Evolutionary conservation across 1,284 basidiomycete genomes (phyloP), one percentile per base, ranked within the genome.

Genomic region (Leccinum pseudoinsigne): DNA sequence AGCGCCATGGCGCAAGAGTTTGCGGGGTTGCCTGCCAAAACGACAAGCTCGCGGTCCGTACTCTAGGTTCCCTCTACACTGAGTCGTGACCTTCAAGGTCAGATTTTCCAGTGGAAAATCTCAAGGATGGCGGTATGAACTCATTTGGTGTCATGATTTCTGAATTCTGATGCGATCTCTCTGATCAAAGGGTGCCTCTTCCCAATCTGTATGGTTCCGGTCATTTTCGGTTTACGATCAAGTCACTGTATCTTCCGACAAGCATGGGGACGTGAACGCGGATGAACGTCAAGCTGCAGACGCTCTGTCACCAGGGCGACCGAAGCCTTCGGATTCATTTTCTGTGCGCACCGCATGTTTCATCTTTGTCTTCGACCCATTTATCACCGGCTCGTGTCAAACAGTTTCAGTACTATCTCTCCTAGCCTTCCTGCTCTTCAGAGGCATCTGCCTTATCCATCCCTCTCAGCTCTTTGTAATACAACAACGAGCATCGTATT

Each of bases 11-110:
- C 81, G 9, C 85, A 86, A 68, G 85, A 87, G 50, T 86, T 86
- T 71, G 80, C 84, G 5, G 85, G 87, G 2, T 74, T 84, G 3
- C 69, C 81, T 0, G 57, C 71, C 18, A 62, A 65, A 4, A 53
- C 80, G 92, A 90, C 83, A 91, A 87, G 74, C 81, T 93, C 55
- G 82, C 86, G 58, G 91, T 91, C 70, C 66, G 80, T 26, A 23
- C 50, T 21, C 45, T 6, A 12, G 0, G 8, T 60, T 62, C 59
- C n/a, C 58, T 28, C 28, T 18, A 16, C 9, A 3, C 45, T 23
- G 23, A 23, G 23, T 42, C 40, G 9, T n/a, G 26, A 21, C 14
- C 58, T 42, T 18, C 23, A 23, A 23, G 23, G 23, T 23, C 23
- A 23, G 23, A 23, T 23, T 23, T 23, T 23, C 23, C 23, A 23